phyloP scores from a whole-genome alignment of 23 red algal genomes.

The Gracilaria caudata region DNA sequence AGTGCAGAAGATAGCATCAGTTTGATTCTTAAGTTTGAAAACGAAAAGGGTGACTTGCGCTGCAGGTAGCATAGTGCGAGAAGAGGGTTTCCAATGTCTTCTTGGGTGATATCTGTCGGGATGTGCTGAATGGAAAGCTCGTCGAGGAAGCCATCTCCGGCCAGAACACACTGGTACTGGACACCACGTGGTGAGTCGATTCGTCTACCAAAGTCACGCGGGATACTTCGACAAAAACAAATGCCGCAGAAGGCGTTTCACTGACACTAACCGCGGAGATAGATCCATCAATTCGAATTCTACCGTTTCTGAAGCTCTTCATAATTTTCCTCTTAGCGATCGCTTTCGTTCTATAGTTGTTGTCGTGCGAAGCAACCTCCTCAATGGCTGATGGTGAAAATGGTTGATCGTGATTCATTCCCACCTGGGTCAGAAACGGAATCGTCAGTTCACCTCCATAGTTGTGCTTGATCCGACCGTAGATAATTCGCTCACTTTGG shows the following conservation, averaged over 20 bases:
- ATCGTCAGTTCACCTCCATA: neutral
- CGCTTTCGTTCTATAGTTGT: neutral
- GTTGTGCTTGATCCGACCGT: neutral
- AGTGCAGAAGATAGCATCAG: too few species aligned
- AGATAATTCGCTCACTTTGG: neutral
- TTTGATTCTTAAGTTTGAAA: too few species aligned
- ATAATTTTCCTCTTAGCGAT: conserved; percentile 14
- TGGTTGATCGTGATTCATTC: conserved; percentile 1
- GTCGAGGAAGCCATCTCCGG: conserved; percentile 13
- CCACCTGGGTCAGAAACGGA: neutral
- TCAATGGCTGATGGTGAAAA: neutral
- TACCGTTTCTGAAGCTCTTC: neutral
- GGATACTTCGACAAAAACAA: conserved; percentile 11
- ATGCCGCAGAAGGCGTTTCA: neutral
- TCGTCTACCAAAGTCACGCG: conserved; percentile 17
- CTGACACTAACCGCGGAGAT: conserved; percentile 9
- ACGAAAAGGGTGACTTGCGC: too few species aligned
- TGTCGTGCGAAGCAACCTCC: neutral
- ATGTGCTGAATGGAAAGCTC: neutral
- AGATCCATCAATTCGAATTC: neutral
- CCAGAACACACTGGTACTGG: neutral
- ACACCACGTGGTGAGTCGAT: neutral
- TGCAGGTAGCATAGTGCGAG: too few species aligned
- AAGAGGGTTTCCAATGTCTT: neutral
- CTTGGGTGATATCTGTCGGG: neutral